Percentiles rank a stretch among this genome's conserved stretches.
Conservation (phyloP, 305 asterid genomes). For the Rubia peregrina region DNA sequence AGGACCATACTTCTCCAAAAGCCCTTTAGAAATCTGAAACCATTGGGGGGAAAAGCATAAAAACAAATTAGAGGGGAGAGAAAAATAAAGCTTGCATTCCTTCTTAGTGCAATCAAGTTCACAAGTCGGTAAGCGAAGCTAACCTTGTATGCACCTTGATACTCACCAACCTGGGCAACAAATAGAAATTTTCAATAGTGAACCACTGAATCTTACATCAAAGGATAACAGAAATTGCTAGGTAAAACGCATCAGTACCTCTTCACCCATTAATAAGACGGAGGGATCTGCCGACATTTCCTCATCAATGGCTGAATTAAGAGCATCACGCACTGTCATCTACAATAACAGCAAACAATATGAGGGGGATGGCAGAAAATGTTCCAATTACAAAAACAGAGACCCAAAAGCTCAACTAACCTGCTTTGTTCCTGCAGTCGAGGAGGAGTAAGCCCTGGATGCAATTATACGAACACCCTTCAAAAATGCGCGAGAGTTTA, state of each 20-base stretch:
- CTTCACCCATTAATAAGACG: slow-evolving; percentile 93
- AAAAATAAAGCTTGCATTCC: not conserved
- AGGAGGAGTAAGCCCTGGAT: slow-evolving; percentile 33
- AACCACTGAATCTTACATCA: slow-evolving; percentile 7
- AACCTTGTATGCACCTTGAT: slow-evolving; percentile 98
- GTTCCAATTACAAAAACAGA: not conserved
- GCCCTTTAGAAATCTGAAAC: slow-evolving; percentile 67
- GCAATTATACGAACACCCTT: slow-evolving; percentile 27
- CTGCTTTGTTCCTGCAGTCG: slow-evolving; percentile 29
- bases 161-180: slow-evolving; percentile 74
- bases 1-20: slow-evolving; percentile 84
- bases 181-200: slow-evolving; percentile 16
- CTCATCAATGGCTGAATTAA: slow-evolving; percentile 89
- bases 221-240: not conserved
- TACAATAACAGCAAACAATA: slow-evolving; percentile 22
- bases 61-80: not conserved
- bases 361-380: not conserved
- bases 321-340: slow-evolving; percentile 93
- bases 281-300: slow-evolving; percentile 94
- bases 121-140: slow-evolving; percentile 15
- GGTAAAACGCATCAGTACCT: slow-evolving; percentile 33
- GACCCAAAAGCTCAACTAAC: slow-evolving; percentile 10
- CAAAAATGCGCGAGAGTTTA: slow-evolving; percentile 1
- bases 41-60: slow-evolving; percentile 2
- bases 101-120: not conserved